A percentile compares a stretch with the other conserved stretches of the same genome.
These are phyloP conservation scores for Breynia disticha DNA, from an alignment of 441 rosid genomes.

Conservation along the genomic window DNA sequence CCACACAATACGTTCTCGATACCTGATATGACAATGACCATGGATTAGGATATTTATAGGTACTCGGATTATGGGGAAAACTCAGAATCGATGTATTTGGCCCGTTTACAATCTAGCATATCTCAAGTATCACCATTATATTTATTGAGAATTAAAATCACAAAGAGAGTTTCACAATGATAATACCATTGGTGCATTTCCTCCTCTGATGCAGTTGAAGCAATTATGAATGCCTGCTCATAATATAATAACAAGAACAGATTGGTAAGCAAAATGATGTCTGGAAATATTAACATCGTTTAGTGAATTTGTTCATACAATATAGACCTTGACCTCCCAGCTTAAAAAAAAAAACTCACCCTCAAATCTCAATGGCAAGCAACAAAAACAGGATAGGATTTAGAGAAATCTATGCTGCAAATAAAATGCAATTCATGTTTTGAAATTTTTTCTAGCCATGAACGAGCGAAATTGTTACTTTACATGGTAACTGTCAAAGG, in stretches of 20 bases:
- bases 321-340: neutral
- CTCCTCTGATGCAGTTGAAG: conserved; percentile 79
- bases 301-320: no score
- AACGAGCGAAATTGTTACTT: no score
- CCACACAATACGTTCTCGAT: conserved; percentile 71
- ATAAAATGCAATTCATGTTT: no score
- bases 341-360: neutral
- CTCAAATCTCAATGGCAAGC: no score
- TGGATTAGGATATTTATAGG: conserved; percentile 1
- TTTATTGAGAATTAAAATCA: neutral
- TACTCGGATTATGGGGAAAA: no score
- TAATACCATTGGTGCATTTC: conserved; percentile 89
- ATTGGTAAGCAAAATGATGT: conserved; percentile 15
- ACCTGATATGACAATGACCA: conserved; percentile 36
- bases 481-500: no score
- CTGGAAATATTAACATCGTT: neutral
- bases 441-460: no score
- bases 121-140: no score
- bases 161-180: neutral
- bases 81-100: no score
- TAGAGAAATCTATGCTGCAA: no score
- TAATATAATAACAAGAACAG: conserved; percentile 8
- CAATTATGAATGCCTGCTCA: conserved; percentile 86
- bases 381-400: no score
- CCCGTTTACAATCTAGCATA: no score